phyloP scores from a whole-genome alignment of 2,329 filamentous ascomycete genomes.

The Trichophyton mentagrophytes region DNA sequence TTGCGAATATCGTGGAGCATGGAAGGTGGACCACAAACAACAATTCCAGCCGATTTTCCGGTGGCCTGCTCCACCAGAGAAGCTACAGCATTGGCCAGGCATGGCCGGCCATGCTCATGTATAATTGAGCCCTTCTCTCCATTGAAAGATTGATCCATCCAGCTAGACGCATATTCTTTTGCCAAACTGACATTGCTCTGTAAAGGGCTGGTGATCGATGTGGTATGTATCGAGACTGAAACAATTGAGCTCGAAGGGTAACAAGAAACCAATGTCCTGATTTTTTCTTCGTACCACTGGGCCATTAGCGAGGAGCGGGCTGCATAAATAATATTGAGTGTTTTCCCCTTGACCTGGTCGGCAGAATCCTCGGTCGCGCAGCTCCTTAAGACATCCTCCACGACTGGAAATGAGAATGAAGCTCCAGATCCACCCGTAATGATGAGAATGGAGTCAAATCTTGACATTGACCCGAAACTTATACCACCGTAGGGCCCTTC shows the following conservation, averaged over 20 bases:
- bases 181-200: neutral
- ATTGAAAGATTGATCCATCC: neutral
- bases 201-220: neutral
- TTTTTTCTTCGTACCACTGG: conserved; percentile 14
- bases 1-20: conserved; percentile 39
- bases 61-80: conserved; percentile 11
- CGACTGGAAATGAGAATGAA: conserved; percentile 39
- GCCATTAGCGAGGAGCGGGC: conserved; percentile 4
- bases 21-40: conserved; percentile 32
- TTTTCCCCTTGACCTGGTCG: neutral
- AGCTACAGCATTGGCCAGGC: conserved; percentile 19
- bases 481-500: conserved; percentile 39
- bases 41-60: conserved; percentile 12
- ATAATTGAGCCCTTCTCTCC: neutral
- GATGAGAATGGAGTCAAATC: conserved; percentile 36
- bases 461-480: conserved; percentile 23
- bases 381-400: conserved; percentile 28
- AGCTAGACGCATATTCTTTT: neutral
- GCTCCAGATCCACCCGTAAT: conserved; percentile 46
- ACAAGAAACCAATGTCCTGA: conserved; percentile 6
- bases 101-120: conserved; percentile 20
- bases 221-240: conserved; percentile 18
- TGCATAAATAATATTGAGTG: neutral
- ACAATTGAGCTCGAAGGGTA: conserved; percentile 6
- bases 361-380: neutral